Percentiles rank a stretch among this genome's conserved stretches.
phyloP scores from a whole-genome alignment of 2,329 filamentous ascomycete genomes.

The Alternaria sp. region DNA sequence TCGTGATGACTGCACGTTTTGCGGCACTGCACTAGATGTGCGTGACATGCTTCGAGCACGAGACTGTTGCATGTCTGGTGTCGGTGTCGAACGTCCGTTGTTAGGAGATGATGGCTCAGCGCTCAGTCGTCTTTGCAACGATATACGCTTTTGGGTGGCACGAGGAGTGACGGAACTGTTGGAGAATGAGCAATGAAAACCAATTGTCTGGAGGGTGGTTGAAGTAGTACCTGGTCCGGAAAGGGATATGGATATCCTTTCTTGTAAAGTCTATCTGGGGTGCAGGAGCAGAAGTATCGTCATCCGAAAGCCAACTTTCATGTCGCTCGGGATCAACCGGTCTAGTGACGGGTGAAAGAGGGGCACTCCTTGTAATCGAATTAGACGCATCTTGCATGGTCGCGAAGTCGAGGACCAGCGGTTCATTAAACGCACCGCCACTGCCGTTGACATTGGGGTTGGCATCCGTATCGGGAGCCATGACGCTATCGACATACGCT shows the following conservation, averaged over 20 bases:
- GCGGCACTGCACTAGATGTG: slow-evolving; percentile 15
- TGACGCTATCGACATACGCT: slow-evolving; percentile 41
- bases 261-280: slow-evolving; percentile 46
- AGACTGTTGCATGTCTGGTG: slow-evolving; percentile 25
- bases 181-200: slow-evolving; percentile 20
- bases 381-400: slow-evolving; percentile 33
- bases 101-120: slow-evolving; percentile 22
- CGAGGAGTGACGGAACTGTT: slow-evolving; percentile 33
- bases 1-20: slow-evolving; percentile 17
- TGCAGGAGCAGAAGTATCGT: slow-evolving; percentile 40
- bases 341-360: slow-evolving; percentile 26
- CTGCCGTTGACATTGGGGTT: slow-evolving; percentile 18
- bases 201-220: background rate
- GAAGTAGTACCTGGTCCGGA: slow-evolving; percentile 44
- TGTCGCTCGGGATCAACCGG: slow-evolving; percentile 16
- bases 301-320: slow-evolving; percentile 37
- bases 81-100: slow-evolving; percentile 26
- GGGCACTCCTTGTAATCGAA: slow-evolving; percentile 29
- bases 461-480: slow-evolving; percentile 29
- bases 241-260: slow-evolving; percentile 48
- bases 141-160: slow-evolving; percentile 29
- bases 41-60: slow-evolving; percentile 26
- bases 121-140: slow-evolving; percentile 28
- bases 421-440: slow-evolving; percentile 38
- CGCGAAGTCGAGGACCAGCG: slow-evolving; percentile 42